These are phyloP conservation scores for Aspergillus asperescens DNA, from an alignment of 495 filamentous ascomycete species.

Conservation along the genomic window DNA sequence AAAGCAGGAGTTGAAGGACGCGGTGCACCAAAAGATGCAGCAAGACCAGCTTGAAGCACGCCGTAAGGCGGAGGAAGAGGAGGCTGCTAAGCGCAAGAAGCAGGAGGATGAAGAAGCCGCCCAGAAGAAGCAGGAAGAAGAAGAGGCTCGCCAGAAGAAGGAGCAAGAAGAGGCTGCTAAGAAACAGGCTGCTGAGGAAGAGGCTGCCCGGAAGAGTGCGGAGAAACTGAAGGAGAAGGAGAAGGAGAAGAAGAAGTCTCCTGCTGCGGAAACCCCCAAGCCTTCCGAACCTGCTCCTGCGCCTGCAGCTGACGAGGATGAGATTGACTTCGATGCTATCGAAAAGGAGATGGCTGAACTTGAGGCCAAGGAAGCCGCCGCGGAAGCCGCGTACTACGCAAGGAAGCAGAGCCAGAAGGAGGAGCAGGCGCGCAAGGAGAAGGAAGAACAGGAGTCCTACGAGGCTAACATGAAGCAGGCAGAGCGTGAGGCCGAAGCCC, in stretches of 20 bases:
- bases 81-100: conserved; percentile 42
- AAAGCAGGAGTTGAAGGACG: conserved; percentile 61
- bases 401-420: conserved; percentile 58
- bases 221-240: conserved; percentile 38
- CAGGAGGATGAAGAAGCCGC: conserved; percentile 33
- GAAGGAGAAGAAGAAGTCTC: conserved; percentile 31
- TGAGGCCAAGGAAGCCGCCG: conserved; percentile 56
- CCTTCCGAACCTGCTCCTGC: conserved; percentile 28
- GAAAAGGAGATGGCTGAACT: conserved; percentile 49
- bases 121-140: conserved; percentile 28
- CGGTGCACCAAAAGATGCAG: conserved; percentile 58
- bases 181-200: conserved; percentile 22
- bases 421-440: conserved; percentile 56
- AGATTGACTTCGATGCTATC: conserved; percentile 48
- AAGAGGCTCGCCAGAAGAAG: conserved; percentile 20
- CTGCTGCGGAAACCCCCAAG: conserved; percentile 36
- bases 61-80: conserved; percentile 47
- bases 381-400: conserved; percentile 54
- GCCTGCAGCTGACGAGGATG: conserved; percentile 40
- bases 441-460: conserved; percentile 44
- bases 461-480: conserved; percentile 53
- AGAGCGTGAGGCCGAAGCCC: conserved; percentile 52
- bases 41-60: conserved; percentile 49
- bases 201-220: conserved; percentile 29
- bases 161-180: conserved; percentile 23